These are phyloP conservation scores for Cystobasidium ongulense DNA, from an alignment of 768 basidiomycete species.

Conservation along the genomic window DNA sequence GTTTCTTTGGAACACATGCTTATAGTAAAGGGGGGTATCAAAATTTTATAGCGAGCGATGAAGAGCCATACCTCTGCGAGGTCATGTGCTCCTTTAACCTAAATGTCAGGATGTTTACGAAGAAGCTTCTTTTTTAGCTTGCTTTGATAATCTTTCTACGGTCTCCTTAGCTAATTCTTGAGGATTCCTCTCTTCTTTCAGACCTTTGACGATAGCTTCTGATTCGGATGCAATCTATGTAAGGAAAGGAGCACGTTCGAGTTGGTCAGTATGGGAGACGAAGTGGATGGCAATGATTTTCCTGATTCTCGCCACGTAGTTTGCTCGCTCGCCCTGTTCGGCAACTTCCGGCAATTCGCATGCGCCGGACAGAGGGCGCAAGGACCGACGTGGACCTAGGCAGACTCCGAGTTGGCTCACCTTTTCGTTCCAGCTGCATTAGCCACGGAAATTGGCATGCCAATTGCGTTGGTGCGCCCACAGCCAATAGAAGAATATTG, in stretches of 20 bases:
- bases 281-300: too few relatives aligned
- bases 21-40: too few relatives aligned
- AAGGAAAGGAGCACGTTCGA: too few relatives aligned
- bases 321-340: not conserved
- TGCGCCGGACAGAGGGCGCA: not conserved
- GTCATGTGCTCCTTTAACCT: too few relatives aligned
- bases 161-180: not conserved
- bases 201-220: not conserved
- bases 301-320: too few relatives aligned
- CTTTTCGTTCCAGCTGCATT: constrained; percentile 27
- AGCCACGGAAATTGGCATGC: not conserved
- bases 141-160: not conserved
- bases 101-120: not conserved
- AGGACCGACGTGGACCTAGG: too few relatives aligned
- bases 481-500: not conserved
- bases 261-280: too few relatives aligned
- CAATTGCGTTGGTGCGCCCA: too few relatives aligned
- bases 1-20: too few relatives aligned
- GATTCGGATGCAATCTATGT: not conserved
- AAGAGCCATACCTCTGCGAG: too few relatives aligned
- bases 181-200: not conserved
- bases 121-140: not conserved
- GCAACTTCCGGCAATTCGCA: not conserved
- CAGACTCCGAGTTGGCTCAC: not conserved
- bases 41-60: too few relatives aligned